Conservation (phyloP, 257 asterid species). For the Solanum pennellii region DNA sequence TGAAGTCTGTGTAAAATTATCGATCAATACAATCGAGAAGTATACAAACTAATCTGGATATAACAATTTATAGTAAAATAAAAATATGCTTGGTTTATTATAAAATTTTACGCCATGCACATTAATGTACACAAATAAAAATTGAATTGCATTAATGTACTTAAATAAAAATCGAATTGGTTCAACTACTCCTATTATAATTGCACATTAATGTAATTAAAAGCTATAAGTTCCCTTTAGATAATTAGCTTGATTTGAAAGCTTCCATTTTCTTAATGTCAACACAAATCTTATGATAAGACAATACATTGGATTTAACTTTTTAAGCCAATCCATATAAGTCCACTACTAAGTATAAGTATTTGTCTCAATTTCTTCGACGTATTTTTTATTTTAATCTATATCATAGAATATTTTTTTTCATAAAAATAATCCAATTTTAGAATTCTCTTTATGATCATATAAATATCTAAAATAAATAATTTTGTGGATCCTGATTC, state of each 20-base stretch:
- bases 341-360: neutral
- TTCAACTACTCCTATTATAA: neutral
- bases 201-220: neutral
- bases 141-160: neutral
- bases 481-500: fast-evolving
- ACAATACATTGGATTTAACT: neutral
- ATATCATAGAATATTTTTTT: neutral
- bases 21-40: neutral
- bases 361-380: too few relatives aligned
- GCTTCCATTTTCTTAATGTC: neutral
- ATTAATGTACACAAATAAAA: neutral
- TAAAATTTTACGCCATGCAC: neutral
- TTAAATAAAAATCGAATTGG: neutral
- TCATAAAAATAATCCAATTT: neutral
- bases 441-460: neutral
- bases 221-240: neutral
- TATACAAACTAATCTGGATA: neutral
- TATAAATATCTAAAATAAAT: neutral
- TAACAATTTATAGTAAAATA: neutral
- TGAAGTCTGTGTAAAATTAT: too few relatives aligned
- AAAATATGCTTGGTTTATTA: neutral
- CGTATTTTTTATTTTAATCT: neutral
- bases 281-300: neutral
- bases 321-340: neutral
- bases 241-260: neutral